Conservation (phyloP, 176 grass and related monocot species). For the Avena eriantha region DNA sequence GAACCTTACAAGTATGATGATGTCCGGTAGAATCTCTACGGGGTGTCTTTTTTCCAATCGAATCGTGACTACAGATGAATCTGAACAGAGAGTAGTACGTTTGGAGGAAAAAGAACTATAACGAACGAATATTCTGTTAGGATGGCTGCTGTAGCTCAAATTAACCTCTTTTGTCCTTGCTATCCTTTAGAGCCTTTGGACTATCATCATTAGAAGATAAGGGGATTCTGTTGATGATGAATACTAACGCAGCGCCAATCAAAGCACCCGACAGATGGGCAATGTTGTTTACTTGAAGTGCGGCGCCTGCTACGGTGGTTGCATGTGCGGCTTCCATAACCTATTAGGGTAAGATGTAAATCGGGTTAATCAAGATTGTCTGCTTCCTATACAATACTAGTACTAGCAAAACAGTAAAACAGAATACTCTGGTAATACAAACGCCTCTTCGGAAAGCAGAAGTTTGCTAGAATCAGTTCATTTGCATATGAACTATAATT, state of each 20-base stretch:
- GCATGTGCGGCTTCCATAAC: conserved; percentile 95
- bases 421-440: background rate
- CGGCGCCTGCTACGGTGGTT: conserved; percentile 57
- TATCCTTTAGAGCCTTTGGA: conserved; percentile 44
- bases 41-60: conserved; percentile 6
- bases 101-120: conserved; percentile 15
- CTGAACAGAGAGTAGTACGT: background rate
- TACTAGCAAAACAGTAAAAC: conserved; percentile 7
- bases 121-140: conserved; percentile 39
- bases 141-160: background rate
- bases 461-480: background rate
- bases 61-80: conserved; percentile 19
- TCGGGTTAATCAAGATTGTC: conserved; percentile 25
- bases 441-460: background rate
- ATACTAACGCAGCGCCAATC: conserved; percentile 82
- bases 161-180: conserved; percentile 66
- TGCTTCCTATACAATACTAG: background rate
- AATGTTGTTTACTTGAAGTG: conserved; percentile 85
- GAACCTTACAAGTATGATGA: background rate
- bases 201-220: conserved; percentile 51
- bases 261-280: conserved; percentile 97
- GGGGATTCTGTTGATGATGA: conserved; percentile 69
- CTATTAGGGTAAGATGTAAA: conserved; percentile 46
- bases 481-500: background rate
- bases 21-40: background rate